Percentiles rank a stretch among this genome's conserved stretches.
phyloP scores from a whole-genome alignment of 225 moss, liverwort and hornwort species.

The Pseudoscleropodium purum region DNA sequence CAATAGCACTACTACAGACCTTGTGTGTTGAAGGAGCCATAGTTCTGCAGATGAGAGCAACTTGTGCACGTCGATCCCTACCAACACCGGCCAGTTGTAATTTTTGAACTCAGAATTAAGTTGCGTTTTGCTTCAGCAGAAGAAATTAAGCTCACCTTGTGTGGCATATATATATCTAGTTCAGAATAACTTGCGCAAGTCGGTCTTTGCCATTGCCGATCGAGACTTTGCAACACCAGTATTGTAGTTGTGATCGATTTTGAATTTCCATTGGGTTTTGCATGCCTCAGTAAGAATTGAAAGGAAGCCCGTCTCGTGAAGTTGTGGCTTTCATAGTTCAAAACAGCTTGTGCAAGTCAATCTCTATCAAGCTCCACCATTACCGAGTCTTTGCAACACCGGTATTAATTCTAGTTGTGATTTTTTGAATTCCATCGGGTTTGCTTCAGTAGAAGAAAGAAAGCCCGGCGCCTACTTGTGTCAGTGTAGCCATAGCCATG shows the following conservation, averaged over 20 bases:
- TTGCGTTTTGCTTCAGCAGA: neutral
- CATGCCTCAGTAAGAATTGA: neutral
- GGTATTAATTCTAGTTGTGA: neutral
- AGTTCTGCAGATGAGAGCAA: neutral
- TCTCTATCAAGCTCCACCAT: neutral
- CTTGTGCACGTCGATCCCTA: neutral
- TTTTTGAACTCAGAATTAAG: neutral
- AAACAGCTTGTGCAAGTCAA: neutral
- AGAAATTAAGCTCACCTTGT: neutral
- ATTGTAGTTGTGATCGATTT: neutral
- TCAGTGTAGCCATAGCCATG: neutral
- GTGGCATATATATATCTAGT: neutral
- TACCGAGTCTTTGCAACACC: neutral
- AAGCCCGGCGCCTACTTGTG: neutral
- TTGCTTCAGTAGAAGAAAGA: neutral
- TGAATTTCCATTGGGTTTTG: neutral
- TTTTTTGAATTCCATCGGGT: no score
- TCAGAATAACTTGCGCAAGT: neutral
- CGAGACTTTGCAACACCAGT: neutral
- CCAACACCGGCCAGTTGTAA: neutral
- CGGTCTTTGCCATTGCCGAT: neutral
- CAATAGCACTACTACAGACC: neutral
- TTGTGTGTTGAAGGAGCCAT: neutral
- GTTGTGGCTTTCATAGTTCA: neutral
- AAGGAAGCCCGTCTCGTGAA: neutral